Evolutionary conservation across 2,329 filamentous ascomycete species (phyloP).

Genomic region (Diaporthe batatas): DNA sequence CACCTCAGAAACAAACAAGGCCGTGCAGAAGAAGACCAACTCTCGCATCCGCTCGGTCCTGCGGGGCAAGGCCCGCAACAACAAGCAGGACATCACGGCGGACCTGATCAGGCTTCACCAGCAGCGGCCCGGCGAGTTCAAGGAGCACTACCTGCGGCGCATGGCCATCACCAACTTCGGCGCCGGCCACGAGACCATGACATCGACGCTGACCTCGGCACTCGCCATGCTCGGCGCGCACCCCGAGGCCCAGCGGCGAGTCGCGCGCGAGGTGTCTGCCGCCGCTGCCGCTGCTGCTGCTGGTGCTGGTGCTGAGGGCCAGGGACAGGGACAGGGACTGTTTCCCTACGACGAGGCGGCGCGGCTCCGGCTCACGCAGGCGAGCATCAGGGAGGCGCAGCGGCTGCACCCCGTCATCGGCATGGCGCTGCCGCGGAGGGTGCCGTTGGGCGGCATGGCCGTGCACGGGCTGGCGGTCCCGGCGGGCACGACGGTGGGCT

Average conservation of each 20-base stretch:
- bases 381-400: slow-evolving; percentile 65
- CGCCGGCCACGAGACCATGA: slow-evolving; percentile 68
- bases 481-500: slow-evolving; percentile 62
- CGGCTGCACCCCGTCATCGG: slow-evolving; percentile 64
- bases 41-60: slow-evolving; percentile 45
- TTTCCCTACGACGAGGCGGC: slow-evolving; percentile 46
- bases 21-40: slow-evolving; percentile 49
- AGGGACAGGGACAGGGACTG: no score
- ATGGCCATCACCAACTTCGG: slow-evolving; percentile 69
- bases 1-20: slow-evolving; percentile 38
- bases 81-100: slow-evolving; percentile 57
- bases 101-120: slow-evolving; percentile 63
- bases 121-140: slow-evolving; percentile 59
- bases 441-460: slow-evolving; percentile 53
- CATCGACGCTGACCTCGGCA: slow-evolving; percentile 63
- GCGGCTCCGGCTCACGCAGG: slow-evolving; percentile 55
- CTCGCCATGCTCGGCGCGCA: slow-evolving; percentile 62
- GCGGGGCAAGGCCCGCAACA: slow-evolving; percentile 45
- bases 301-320: slow-evolving; percentile 16
- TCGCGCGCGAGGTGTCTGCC: slow-evolving; percentile 52
- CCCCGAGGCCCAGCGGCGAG: slow-evolving; percentile 48
- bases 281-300: no score
- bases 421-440: slow-evolving; percentile 64
- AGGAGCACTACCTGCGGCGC: slow-evolving; percentile 61
- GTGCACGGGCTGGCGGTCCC: slow-evolving; percentile 59